Percentiles rank a stretch among this genome's conserved stretches.
Evolutionary conservation across 106 monocot species (phyloP).

Genomic region (Gastrodia elata): DNA sequence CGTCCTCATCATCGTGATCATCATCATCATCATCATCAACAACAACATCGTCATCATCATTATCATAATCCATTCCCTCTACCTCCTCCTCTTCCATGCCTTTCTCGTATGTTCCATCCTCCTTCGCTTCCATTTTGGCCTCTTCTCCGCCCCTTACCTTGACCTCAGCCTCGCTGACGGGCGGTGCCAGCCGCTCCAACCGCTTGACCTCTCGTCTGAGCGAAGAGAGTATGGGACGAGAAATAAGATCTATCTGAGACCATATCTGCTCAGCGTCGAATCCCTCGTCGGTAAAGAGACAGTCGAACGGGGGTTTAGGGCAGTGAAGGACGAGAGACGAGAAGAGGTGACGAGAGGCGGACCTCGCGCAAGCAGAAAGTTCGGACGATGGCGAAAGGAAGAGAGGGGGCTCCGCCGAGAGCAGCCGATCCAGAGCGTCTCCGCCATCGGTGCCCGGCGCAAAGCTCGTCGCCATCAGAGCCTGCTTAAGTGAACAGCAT

Average conservation of each 20-base stretch:
- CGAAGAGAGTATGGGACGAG: conserved; percentile 29
- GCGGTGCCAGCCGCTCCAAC: conserved; percentile 23
- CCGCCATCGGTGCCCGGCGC: background rate
- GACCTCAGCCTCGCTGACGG: background rate
- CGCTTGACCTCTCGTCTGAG: conserved; percentile 29
- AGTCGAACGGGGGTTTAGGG: conserved; percentile 45
- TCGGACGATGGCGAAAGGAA: conserved; percentile 55
- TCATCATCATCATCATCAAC: conserved; percentile 9
- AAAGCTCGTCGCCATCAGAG: conserved; percentile 20
- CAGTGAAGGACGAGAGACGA: conserved; percentile 41
- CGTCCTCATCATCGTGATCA: conserved; percentile 19
- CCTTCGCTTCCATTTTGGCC: conserved; percentile 7
- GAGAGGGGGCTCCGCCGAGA: conserved; percentile 24
- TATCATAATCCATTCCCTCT: conserved; percentile 17
- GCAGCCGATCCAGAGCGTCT: conserved; percentile 31
- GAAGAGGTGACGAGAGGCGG: conserved; percentile 43
- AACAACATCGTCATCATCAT: conserved; percentile 17
- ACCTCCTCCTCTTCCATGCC: conserved; percentile 3
- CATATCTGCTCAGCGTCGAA: conserved; percentile 97
- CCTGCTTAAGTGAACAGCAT: no score
- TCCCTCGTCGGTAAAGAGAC: conserved; percentile 39
- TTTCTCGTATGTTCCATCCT: conserved; percentile 10
- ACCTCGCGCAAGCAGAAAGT: conserved; percentile 38
- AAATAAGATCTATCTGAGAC: conserved; percentile 70
- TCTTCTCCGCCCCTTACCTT: conserved; percentile 16